Conservation (phyloP, 768 basidiomycete species). For the Termitomyces sp. region DNA sequence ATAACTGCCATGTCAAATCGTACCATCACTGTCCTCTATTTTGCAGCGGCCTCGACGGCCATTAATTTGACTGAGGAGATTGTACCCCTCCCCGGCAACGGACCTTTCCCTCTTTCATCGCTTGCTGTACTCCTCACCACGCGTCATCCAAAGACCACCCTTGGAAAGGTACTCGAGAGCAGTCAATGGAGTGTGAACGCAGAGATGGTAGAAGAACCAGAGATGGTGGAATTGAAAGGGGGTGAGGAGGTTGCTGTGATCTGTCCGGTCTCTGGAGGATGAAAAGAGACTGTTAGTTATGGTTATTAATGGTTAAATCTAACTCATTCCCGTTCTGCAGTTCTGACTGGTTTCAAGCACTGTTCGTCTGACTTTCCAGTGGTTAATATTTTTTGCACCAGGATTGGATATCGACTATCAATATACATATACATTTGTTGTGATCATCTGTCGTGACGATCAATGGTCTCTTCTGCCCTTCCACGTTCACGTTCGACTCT, state of each 20-base stretch:
- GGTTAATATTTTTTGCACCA: no score
- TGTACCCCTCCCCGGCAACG: slow-evolving; percentile 38
- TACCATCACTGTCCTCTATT: slow-evolving; percentile 46
- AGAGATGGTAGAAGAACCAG: slow-evolving; percentile 68
- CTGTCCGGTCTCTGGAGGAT: slow-evolving; percentile 80
- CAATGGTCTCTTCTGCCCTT: neutral
- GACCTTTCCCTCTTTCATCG: slow-evolving; percentile 42
- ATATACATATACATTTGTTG: neutral
- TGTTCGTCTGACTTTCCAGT: neutral
- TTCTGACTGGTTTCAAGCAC: neutral
- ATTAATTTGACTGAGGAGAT: slow-evolving; percentile 51
- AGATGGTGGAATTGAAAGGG: slow-evolving; percentile 43
- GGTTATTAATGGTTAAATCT: neutral
- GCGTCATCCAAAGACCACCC: slow-evolving; percentile 43
- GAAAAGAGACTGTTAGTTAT: slow-evolving; percentile 4
- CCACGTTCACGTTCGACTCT: neutral
- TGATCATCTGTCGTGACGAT: neutral
- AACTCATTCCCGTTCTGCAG: neutral
- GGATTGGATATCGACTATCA: no score
- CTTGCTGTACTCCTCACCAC: slow-evolving; percentile 47
- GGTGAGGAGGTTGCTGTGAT: slow-evolving; percentile 80
- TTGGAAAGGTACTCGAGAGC: slow-evolving; percentile 48
- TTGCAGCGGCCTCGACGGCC: slow-evolving; percentile 64
- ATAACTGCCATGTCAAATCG: slow-evolving; percentile 17
- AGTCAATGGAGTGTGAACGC: slow-evolving; percentile 78